Conservation (phyloP, 768 basidiomycete species). For the Tricholoma furcatifolium region DNA sequence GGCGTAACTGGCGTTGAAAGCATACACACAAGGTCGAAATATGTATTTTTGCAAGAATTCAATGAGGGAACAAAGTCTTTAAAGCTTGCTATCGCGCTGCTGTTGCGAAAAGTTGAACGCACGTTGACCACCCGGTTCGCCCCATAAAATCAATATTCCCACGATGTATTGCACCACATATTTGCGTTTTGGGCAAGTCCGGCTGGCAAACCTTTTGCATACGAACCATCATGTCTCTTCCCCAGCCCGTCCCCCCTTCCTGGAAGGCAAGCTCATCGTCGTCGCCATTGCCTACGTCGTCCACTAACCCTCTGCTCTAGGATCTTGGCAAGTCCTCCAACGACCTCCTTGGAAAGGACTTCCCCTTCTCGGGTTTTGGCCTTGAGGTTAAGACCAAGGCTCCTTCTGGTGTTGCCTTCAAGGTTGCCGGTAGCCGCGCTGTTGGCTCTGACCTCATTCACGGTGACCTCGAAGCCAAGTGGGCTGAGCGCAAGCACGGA, state of each 20-base stretch:
- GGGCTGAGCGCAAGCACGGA: conserved; percentile 87
- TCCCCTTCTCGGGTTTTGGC: conserved; percentile 67
- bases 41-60: no score
- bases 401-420: conserved; percentile 89
- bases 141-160: conserved; percentile 19
- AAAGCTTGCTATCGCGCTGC: no score
- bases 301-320: conserved; percentile 36
- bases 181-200: conserved; percentile 11
- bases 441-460: conserved; percentile 68
- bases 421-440: conserved; percentile 83
- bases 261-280: conserved; percentile 73
- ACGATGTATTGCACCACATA: conserved; percentile 19
- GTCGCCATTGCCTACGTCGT: not conserved
- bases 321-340: conserved; percentile 97
- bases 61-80: no score
- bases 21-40: no score
- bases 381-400: conserved; percentile 90
- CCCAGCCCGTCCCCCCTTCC: conserved; percentile 94
- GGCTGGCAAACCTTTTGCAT: conserved; percentile 17
- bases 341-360: conserved; percentile 93
- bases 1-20: not conserved
- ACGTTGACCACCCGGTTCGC: conserved; percentile 12
- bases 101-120: not conserved
- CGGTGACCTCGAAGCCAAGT: conserved; percentile 96
- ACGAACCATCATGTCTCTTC: conserved; percentile 69